These are phyloP conservation scores for Metschnikowia koreensis DNA, from an alignment of 805 yeast species.

Conservation along the genomic window DNA sequence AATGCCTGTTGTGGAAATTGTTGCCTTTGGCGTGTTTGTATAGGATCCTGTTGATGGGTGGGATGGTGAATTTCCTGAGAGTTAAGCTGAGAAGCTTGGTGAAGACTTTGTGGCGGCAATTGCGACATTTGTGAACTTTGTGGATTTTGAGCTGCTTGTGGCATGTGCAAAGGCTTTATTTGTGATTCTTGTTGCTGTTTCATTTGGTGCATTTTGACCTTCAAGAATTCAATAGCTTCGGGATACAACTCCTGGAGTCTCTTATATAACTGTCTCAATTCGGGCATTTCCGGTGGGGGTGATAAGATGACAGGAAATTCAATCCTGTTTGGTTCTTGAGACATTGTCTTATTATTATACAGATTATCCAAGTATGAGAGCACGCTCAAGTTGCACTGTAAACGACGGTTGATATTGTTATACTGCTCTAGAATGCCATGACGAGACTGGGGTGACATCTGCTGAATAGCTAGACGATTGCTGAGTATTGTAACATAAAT, in stretches of 20 bases:
- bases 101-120: conserved; percentile 10
- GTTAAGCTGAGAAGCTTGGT: conserved; percentile 9
- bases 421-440: conserved; percentile 35
- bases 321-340: conserved; percentile 23
- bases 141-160: conserved; percentile 6
- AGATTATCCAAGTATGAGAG: conserved; percentile 38
- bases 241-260: conserved; percentile 50
- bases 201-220: conserved; percentile 36
- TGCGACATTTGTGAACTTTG: conserved; percentile 10
- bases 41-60: conserved; percentile 7
- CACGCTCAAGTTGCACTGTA: conserved; percentile 43
- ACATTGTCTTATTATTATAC: conserved; percentile 32
- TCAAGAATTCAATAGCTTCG: conserved; percentile 47
- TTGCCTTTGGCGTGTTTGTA: conserved; percentile 6
- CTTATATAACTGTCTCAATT: conserved; percentile 47
- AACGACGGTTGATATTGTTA: conserved; percentile 39
- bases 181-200: conserved; percentile 26
- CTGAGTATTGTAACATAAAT: conserved; percentile 35
- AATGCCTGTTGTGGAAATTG: conserved; percentile 3
- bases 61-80: conserved; percentile 5
- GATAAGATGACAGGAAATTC: conserved; percentile 49
- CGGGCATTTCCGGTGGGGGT: conserved; percentile 57
- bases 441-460: conserved; percentile 32
- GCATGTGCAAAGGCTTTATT: conserved; percentile 5
- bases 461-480: conserved; percentile 34